Evolutionary conservation across 2,329 filamentous ascomycete genomes (phyloP).

Genomic region (Coniochaeta hoffmannii): DNA sequence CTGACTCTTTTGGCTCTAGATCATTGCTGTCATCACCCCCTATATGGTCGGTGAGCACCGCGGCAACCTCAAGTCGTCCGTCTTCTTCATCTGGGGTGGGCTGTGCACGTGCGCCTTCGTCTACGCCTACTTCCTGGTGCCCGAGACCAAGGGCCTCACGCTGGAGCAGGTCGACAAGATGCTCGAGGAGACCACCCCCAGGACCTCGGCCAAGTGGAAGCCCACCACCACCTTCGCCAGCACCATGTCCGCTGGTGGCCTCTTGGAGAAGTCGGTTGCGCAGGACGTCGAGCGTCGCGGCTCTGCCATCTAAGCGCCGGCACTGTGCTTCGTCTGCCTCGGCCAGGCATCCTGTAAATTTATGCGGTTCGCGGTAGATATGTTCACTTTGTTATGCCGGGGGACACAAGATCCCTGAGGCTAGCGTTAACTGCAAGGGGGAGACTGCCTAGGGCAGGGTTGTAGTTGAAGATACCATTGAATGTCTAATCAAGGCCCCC

Average conservation of each 20-base stretch:
- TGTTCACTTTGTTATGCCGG: neutral
- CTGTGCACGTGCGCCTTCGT: conserved; percentile 53
- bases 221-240: conserved; percentile 61
- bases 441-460: neutral
- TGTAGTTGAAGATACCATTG: conserved; percentile 1
- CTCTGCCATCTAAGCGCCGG: neutral
- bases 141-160: conserved; percentile 68
- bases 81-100: conserved; percentile 70
- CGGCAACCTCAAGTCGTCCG: conserved; percentile 60
- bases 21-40: conserved; percentile 64
- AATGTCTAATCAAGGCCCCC: neutral
- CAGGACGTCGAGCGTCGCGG: neutral
- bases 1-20: conserved; percentile 5
- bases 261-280: neutral
- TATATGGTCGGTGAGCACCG: conserved; percentile 56
- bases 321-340: neutral
- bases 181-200: conserved; percentile 78
- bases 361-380: neutral
- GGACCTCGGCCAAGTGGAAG: conserved; percentile 69
- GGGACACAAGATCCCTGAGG: neutral
- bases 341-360: neutral
- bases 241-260: neutral
- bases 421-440: too few species aligned
- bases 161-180: conserved; percentile 80
- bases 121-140: conserved; percentile 68